Percentiles rank a stretch among this genome's conserved stretches.
Conservation (phyloP, 2,329 filamentous ascomycete species). For the Talaromyces sp. region DNA sequence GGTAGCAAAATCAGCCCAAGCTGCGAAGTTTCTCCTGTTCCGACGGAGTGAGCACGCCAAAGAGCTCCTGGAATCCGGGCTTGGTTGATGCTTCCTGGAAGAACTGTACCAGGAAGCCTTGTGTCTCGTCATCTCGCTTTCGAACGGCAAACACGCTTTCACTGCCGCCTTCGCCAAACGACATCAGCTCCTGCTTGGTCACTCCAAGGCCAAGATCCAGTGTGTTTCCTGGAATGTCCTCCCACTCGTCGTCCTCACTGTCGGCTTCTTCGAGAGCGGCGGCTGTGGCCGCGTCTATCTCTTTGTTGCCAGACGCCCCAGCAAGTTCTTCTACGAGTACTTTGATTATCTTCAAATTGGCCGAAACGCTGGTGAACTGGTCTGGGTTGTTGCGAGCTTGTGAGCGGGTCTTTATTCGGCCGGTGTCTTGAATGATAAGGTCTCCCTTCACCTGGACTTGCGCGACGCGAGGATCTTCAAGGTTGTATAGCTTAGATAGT, state of each 20-base stretch:
- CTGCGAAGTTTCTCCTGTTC: constrained; percentile 43
- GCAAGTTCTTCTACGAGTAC: constrained; percentile 88
- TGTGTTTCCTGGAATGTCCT: constrained; percentile 72
- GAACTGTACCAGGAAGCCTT: constrained; percentile 76
- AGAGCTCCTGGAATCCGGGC: constrained; percentile 52
- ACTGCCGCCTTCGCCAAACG: constrained; percentile 54
- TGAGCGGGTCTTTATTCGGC: constrained; percentile 89
- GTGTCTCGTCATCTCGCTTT: constrained; percentile 83
- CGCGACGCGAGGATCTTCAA: constrained; percentile 74
- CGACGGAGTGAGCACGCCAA: constrained; percentile 47
- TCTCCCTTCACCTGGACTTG: constrained; percentile 88
- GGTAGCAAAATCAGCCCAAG: constrained; percentile 15
- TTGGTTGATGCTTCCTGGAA: constrained; percentile 58
- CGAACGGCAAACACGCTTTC: constrained; percentile 49
- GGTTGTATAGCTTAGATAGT: constrained; percentile 80
- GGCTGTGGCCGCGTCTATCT: constrained; percentile 49
- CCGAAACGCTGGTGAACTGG: constrained; percentile 79
- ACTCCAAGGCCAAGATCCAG: constrained; percentile 69
- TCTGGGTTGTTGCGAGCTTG: constrained; percentile 85
- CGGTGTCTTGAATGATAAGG: constrained; percentile 71
- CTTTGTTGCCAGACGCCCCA: constrained; percentile 62
- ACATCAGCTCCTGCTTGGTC: constrained; percentile 75
- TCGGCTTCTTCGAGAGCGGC: constrained; percentile 56
- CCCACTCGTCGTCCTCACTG: constrained; percentile 76
- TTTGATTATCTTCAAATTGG: constrained; percentile 92